These are phyloP conservation scores for Candida golubevii DNA, from an alignment of 805 yeast species.

Conservation along the genomic window DNA sequence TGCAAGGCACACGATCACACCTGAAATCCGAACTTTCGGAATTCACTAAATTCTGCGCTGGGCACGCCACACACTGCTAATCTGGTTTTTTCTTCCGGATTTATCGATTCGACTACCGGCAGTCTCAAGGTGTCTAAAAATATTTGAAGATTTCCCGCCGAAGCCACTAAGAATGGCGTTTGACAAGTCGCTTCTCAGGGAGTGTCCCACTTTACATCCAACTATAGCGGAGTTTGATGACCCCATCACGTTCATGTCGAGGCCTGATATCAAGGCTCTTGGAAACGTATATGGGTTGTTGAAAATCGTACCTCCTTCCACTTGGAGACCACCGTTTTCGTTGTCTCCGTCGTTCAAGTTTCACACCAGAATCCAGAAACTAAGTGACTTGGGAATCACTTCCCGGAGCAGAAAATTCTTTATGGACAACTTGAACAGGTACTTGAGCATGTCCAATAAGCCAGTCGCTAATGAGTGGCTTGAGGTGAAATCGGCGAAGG, in stretches of 20 bases:
- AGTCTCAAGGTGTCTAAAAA: too few relatives aligned
- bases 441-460: conserved; percentile 42
- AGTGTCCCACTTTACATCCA: conserved; percentile 49
- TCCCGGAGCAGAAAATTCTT: conserved; percentile 64
- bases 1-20: too few relatives aligned
- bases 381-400: conserved; percentile 58
- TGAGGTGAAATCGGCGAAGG: conserved; percentile 10
- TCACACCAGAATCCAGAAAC: conserved; percentile 63
- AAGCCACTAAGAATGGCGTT: conserved; percentile 18
- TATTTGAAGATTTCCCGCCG: too few relatives aligned
- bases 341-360: conserved; percentile 54
- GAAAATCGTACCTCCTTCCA: conserved; percentile 48
- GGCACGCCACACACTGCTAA: neutral
- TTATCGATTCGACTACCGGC: too few relatives aligned
- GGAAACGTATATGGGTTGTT: conserved; percentile 50
- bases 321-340: conserved; percentile 55
- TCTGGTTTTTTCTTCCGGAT: too few relatives aligned
- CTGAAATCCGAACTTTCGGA: too few relatives aligned
- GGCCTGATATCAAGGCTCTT: conserved; percentile 33
- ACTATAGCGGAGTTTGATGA: conserved; percentile 40
- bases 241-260: conserved; percentile 48
- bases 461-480: conserved; percentile 22
- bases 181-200: conserved; percentile 23
- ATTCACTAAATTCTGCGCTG: neutral
- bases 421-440: conserved; percentile 57